A percentile compares a stretch with the other conserved stretches of the same genome.
These are phyloP conservation scores for Aschersonia sp. DNA, from an alignment of 2,329 filamentous ascomycete species.

Conservation along the genomic window DNA sequence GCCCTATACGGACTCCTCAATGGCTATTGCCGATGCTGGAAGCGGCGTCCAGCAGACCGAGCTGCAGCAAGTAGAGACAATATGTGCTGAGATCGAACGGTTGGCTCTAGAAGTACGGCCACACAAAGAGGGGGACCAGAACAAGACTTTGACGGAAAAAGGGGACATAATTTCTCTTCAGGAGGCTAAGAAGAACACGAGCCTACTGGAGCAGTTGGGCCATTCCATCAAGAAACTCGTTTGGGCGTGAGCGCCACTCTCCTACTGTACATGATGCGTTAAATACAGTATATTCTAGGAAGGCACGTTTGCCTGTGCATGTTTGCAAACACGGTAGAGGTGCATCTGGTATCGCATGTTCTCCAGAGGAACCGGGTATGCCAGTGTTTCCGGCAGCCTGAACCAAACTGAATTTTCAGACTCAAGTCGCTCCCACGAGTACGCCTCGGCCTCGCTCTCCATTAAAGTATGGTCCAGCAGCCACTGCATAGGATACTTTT, in stretches of 20 bases:
- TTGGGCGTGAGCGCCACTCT: conserved; percentile 40
- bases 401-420: conserved; percentile 77
- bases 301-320: too few species aligned
- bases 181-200: conserved; percentile 78
- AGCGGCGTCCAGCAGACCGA: conserved; percentile 32
- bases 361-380: conserved; percentile 76
- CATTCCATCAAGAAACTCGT: conserved; percentile 90
- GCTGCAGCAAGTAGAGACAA: conserved; percentile 40
- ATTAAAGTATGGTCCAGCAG: conserved; percentile 71
- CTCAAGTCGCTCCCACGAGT: conserved; percentile 58
- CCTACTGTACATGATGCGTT: neutral
- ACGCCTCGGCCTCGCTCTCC: conserved; percentile 19
- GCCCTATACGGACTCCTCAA: conserved; percentile 35
- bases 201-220: conserved; percentile 71
- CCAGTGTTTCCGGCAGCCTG: conserved; percentile 49
- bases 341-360: conserved; percentile 94
- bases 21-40: conserved; percentile 34
- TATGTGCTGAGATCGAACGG: conserved; percentile 65
- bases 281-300: too few species aligned
- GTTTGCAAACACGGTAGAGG: conserved; percentile 42
- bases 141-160: conserved; percentile 34
- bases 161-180: conserved; percentile 67
- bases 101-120: conserved; percentile 38
- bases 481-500: conserved; percentile 86
- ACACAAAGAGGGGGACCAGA: conserved; percentile 23